These are phyloP conservation scores for Mucor irregularis DNA, from an alignment of 371 early-diverging fungal genomes.

Conservation along the genomic window DNA sequence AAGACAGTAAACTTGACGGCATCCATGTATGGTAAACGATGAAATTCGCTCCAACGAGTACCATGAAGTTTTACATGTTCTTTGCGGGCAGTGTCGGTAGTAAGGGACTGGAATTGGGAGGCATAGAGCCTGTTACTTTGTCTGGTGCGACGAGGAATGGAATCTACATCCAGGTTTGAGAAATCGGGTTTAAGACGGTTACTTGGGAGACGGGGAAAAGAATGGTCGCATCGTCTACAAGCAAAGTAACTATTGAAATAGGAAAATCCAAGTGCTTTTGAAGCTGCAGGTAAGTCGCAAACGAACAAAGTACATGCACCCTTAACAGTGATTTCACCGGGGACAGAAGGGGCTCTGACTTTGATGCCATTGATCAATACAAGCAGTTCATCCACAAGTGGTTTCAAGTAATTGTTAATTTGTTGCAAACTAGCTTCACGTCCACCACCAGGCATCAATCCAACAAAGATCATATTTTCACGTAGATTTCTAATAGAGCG, in stretches of 20 bases:
- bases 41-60: not conserved
- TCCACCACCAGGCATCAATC: no score
- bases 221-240: not conserved
- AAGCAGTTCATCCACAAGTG: no score
- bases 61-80: not conserved
- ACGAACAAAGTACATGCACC: not conserved
- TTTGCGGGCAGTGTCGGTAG: not conserved
- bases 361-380: no score
- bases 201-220: not conserved
- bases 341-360: no score
- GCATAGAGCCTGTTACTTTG: not conserved
- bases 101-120: not conserved
- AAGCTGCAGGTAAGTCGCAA: not conserved
- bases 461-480: no score
- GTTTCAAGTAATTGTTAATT: no score
- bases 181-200: not conserved
- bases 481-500: no score
- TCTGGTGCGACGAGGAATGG: no score
- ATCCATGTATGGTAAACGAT: conserved; percentile 4
- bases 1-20: not conserved
- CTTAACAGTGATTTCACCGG: no score
- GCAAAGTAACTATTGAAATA: not conserved
- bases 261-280: not conserved
- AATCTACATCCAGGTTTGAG: not conserved
- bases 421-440: no score